Base-by-base conservation (phyloP, 306 rosid species). In the Cicer arietinum region DNA sequence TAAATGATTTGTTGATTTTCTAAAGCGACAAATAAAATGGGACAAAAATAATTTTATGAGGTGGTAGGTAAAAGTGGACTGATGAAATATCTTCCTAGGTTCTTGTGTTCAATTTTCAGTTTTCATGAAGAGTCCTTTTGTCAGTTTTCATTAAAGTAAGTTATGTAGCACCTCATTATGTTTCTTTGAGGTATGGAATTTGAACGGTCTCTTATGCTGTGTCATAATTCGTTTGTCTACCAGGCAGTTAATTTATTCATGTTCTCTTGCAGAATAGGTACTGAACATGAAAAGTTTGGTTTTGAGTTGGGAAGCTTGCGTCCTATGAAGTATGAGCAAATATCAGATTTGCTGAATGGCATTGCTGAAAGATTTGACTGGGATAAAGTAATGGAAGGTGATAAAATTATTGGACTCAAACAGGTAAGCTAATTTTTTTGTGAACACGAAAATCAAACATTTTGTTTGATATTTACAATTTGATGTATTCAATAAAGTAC, bases 251-350 rank as follows among this genome's bases (percentile, higher is more conserved):
- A 70, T 61, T 59, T 74, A 12, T 58, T 73, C 72, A 14, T 12
- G 54, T 61, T 75, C 56, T 79, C 74, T 69, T 86, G 78, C 94
- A 95, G 99, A 88, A 92, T 95, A 78, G 99, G 99, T 61, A 92
- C 99, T 74, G 99, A 95, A 78, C 99, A 95, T 25, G 99, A 95
- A 89, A 95, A 95, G 91, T 95, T 95, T 75, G 98, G 99, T 67
- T 92, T 95, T 80, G 93, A 95, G 79, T 70, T 86, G 71, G 91
- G 85, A 88, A 81, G 87, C 41, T 82, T 89, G 84, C 87, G 84
- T 48, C 98, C 98, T 64, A 86, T 92, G 88, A 89, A 79, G 71
- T 95, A 90, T 74, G 97, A 89, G 44, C 98, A 92, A 87, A 95
- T 95, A 83, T 85, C 92, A 59, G 91, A 89, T 69, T 66, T 95